Percentiles rank a stretch among this genome's conserved stretches.
phyloP scores from a whole-genome alignment of 768 basidiomycete species.

The Cubamyces lactineus region DNA sequence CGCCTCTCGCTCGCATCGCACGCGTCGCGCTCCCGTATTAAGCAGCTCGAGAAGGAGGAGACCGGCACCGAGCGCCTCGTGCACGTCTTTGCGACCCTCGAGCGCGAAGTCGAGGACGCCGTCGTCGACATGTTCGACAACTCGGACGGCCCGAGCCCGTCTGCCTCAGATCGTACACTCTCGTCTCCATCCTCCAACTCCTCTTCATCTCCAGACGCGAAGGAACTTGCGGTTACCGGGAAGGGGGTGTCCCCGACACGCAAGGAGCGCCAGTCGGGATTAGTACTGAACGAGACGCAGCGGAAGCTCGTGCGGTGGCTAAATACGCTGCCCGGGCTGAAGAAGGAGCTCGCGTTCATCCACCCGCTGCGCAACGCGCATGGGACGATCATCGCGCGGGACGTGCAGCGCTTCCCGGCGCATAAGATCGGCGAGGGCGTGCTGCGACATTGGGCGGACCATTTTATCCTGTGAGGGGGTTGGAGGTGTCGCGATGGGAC shows the following conservation, averaged over 20 bases:
- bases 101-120: conserved; percentile 61
- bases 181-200: background rate
- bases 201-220: background rate
- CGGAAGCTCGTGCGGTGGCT: conserved; percentile 57
- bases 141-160: conserved; percentile 4
- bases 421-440: conserved; percentile 68
- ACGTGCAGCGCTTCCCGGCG: conserved; percentile 58
- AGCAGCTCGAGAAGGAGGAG: conserved; percentile 59
- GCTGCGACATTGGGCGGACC: conserved; percentile 71
- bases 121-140: conserved; percentile 63
- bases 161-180: background rate
- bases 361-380: conserved; percentile 64
- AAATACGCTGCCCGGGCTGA: conserved; percentile 66
- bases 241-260: too few species aligned
- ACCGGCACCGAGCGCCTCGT: conserved; percentile 54
- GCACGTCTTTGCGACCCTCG: conserved; percentile 59
- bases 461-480: conserved; percentile 49
- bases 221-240: too few species aligned
- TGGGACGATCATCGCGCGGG: conserved; percentile 71
- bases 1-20: conserved; percentile 61
- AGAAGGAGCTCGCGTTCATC: conserved; percentile 74
- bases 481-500: background rate
- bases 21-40: conserved; percentile 67
- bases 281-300: conserved; percentile 47
- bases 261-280: conserved; percentile 1